Percentiles rank a stretch among this genome's conserved stretches.
phyloP scores from a whole-genome alignment of 345 rosid species.

The Nephelium lappaceum region DNA sequence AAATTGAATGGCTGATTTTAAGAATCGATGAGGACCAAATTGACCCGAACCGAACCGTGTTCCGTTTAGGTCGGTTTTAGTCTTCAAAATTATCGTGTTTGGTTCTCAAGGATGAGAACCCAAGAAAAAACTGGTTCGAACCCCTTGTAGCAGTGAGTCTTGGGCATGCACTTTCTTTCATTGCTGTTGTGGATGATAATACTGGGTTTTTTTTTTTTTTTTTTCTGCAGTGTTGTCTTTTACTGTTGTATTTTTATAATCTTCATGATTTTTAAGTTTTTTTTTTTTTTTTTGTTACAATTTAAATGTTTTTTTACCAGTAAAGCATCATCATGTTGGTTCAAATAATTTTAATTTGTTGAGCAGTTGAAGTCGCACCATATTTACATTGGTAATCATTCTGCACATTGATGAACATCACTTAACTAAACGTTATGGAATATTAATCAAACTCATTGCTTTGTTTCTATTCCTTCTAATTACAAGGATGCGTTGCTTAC shows the following conservation, averaged over 20 bases:
- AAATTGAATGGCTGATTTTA: no score
- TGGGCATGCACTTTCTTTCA: slow-evolving; percentile 94
- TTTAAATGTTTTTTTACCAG: no score
- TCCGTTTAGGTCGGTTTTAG: no score
- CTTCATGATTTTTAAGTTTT: no score
- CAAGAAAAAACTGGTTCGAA: no score
- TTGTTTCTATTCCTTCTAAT: slow-evolving; percentile 1
- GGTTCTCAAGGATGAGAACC: no score
- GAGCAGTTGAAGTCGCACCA: slow-evolving; percentile 99
- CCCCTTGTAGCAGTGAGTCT: slow-evolving; percentile 80
- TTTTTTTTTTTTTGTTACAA: no score
- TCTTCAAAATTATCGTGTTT: no score
- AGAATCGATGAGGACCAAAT: no score
- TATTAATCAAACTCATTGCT: background rate
- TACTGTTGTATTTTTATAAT: background rate
- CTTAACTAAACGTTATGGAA: background rate
- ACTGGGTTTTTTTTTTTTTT: no score
- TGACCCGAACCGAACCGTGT: no score
- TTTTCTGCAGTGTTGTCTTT: slow-evolving; percentile 10
- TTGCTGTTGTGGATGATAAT: slow-evolving; percentile 97
- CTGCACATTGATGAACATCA: slow-evolving; percentile 1
- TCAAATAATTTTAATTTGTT: slow-evolving; percentile 95
- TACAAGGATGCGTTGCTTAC: background rate
- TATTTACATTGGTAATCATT: slow-evolving; percentile 81
- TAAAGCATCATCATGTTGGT: slow-evolving; percentile 99